Evolutionary conservation across 1,139 yeast genomes (phyloP).

Genomic region (Arxiozyma heterogenica): DNA sequence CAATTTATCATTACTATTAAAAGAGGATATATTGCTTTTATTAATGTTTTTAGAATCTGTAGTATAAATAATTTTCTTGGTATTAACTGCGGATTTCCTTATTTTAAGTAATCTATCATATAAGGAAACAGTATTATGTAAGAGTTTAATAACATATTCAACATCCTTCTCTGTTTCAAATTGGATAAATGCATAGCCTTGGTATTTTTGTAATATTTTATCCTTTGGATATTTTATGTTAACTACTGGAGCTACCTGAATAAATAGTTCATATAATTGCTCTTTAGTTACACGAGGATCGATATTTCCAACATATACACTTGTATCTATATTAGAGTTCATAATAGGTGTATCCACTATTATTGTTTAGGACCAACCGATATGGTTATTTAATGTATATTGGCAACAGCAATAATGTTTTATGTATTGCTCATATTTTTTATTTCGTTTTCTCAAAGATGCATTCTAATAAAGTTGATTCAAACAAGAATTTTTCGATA

Average conservation of each 20-base stretch:
- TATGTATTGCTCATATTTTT: neutral
- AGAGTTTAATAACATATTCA: conserved; percentile 55
- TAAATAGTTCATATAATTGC: conserved; percentile 66
- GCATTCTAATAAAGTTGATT: no score
- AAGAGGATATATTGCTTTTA: neutral
- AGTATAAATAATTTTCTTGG: conserved; percentile 19
- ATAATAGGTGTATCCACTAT: neutral
- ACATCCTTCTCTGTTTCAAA: conserved; percentile 54
- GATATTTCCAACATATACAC: conserved; percentile 77
- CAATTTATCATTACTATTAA: conserved; percentile 9
- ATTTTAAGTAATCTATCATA: conserved; percentile 59
- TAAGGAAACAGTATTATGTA: conserved; percentile 43
- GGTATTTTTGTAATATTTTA: conserved; percentile 58
- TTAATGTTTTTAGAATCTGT: conserved; percentile 6
- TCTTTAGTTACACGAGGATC: conserved; percentile 65
- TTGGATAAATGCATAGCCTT: conserved; percentile 86
- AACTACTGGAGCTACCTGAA: conserved; percentile 76
- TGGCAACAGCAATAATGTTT: neutral
- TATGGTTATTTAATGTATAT: neutral
- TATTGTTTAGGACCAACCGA: no score
- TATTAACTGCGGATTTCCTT: conserved; percentile 37
- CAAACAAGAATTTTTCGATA: no score
- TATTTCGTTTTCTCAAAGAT: neutral
- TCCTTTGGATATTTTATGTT: conserved; percentile 73
- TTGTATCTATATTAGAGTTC: conserved; percentile 35